Evolutionary conservation across 345 rosid species (phyloP).

Genomic region (Pelargonium nanum): DNA sequence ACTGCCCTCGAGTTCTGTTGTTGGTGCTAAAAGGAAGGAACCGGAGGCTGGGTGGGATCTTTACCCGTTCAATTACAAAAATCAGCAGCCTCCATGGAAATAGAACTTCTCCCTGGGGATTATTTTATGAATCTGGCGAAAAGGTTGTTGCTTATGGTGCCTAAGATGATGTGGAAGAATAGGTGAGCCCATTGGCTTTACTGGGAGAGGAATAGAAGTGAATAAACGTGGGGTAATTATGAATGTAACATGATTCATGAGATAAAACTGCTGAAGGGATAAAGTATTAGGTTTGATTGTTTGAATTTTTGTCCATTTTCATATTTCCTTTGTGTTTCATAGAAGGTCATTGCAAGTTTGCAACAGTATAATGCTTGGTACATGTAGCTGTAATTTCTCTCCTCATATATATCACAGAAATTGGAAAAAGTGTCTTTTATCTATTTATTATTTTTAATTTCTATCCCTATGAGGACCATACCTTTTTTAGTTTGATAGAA

Average conservation of each 20-base stretch:
- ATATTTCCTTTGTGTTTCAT: constrained; percentile 20
- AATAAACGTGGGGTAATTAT: constrained; percentile 33
- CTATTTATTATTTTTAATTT: no score
- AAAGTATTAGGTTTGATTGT: constrained; percentile 25
- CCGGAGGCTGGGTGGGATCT: constrained; percentile 71
- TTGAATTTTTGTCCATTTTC: constrained; percentile 18
- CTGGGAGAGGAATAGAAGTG: constrained; percentile 20
- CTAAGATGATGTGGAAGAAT: not conserved
- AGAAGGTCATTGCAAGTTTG: constrained; percentile 28
- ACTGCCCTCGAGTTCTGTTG: constrained; percentile 51
- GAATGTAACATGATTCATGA: constrained; percentile 33
- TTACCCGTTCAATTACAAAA: constrained; percentile 27
- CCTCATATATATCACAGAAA: constrained; percentile 29
- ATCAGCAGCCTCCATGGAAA: constrained; percentile 72
- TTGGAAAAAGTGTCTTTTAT: no score
- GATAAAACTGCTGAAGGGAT: constrained; percentile 29
- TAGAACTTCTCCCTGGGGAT: constrained; percentile 7
- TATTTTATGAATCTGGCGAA: constrained; percentile 1
- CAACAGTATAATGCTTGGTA: constrained; percentile 33
- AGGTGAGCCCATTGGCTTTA: constrained; percentile 23
- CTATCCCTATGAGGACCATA: no score
- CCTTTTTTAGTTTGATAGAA: no score
- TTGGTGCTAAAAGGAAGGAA: constrained; percentile 69
- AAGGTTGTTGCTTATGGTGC: not conserved
- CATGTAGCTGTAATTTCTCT: constrained; percentile 31